Evolutionary conservation across 202 grass and related monocot species (phyloP).

Genomic region (Cymbopogon flexuosus): DNA sequence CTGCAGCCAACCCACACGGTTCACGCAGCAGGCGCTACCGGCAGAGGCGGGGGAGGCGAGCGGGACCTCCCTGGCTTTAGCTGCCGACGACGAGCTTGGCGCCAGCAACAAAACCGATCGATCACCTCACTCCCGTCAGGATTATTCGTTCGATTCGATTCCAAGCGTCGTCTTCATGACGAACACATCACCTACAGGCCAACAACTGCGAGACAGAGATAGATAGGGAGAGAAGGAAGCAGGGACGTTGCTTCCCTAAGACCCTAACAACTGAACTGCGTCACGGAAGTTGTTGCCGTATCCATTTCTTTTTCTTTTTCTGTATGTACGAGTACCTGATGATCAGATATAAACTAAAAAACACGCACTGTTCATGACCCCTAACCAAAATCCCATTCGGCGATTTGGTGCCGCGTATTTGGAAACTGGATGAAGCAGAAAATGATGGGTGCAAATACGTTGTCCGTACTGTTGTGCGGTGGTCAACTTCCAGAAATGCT

Average conservation of each 20-base stretch:
- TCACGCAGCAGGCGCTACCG: neutral
- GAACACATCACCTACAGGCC: conserved; percentile 10
- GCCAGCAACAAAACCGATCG: neutral
- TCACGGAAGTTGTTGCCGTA: conserved; percentile 8
- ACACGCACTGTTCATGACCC: conserved; percentile 8
- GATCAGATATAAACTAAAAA: neutral
- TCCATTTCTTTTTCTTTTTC: neutral
- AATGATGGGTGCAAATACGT: neutral
- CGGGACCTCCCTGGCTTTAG: neutral
- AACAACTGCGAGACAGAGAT: conserved; percentile 6
- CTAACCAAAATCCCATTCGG: neutral
- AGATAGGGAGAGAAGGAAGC: neutral
- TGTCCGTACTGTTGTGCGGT: neutral
- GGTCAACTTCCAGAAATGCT: conserved; percentile 30
- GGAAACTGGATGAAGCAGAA: neutral
- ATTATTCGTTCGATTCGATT: neutral
- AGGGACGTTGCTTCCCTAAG: conserved; percentile 23
- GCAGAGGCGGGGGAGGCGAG: too few species aligned
- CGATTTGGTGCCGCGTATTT: conserved; percentile 8
- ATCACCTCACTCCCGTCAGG: neutral
- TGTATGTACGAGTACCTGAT: neutral
- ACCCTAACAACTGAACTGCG: conserved; percentile 26
- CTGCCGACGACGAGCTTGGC: conserved; percentile 22
- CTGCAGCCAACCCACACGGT: neutral
- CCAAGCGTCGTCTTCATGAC: conserved; percentile 28